Percentiles rank a stretch among this genome's conserved stretches.
Conservation (phyloP, 106 monocot genomes). For the Dioscorea dumetorum region DNA sequence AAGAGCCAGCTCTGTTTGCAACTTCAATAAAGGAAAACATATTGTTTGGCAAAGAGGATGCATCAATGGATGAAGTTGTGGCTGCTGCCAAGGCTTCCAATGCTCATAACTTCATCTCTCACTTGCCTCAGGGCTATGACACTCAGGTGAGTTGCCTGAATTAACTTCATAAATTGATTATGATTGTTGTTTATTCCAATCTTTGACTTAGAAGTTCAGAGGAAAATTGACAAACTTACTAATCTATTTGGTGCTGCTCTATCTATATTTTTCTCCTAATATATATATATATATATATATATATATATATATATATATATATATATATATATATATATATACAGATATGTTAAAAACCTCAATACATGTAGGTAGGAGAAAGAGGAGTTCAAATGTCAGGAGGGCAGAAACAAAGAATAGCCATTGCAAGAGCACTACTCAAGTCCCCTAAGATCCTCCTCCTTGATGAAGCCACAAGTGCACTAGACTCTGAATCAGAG, state of each 20-base stretch:
- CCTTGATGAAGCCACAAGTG: slow-evolving; percentile 78
- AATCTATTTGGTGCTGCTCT: no score
- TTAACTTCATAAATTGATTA: no score
- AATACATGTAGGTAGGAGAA: slow-evolving; percentile 45
- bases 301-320: no score
- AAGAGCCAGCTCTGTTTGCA: slow-evolving; percentile 82
- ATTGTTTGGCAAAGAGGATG: slow-evolving; percentile 62
- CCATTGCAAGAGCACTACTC: slow-evolving; percentile 65
- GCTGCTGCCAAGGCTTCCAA: slow-evolving; percentile 49
- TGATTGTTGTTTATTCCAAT: no score
- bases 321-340: no score
- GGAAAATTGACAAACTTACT: no score
- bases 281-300: no score
- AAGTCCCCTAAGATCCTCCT: slow-evolving; percentile 64
- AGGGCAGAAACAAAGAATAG: slow-evolving; percentile 72
- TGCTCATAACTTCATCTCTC: slow-evolving; percentile 56
- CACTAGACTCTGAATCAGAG: slow-evolving; percentile 67
- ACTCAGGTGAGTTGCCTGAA: slow-evolving; percentile 23
- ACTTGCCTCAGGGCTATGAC: slow-evolving; percentile 58
- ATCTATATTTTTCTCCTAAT: no score
- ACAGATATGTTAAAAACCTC: no score
- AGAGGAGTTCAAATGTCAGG: slow-evolving; percentile 71
- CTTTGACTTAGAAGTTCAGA: no score
- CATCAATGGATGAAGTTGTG: slow-evolving; percentile 44
- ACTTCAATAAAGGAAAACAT: slow-evolving; percentile 69